Conservation (phyloP, 1,284 basidiomycete genomes). For the Fomitopsis betulina region DNA sequence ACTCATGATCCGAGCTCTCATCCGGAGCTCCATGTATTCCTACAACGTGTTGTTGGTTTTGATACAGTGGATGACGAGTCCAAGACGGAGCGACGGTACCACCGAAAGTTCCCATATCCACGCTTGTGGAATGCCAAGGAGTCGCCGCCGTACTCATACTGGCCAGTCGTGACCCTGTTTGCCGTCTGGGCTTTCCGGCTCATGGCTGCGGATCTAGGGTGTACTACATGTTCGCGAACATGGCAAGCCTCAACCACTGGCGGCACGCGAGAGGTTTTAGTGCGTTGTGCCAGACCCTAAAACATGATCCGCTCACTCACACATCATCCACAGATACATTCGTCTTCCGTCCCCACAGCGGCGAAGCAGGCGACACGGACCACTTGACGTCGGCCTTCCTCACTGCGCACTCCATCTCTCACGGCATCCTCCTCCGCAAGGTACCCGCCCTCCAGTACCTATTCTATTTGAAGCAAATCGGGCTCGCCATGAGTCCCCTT, state of each 20-base stretch:
- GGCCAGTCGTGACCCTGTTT: constrained; percentile 37
- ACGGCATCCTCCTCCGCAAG: constrained; percentile 96
- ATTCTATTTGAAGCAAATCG: constrained; percentile 96
- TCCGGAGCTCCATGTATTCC: constrained; percentile 92
- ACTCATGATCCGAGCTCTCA: constrained; percentile 89
- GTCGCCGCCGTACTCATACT: constrained; percentile 94
- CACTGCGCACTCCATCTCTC: constrained; percentile 96
- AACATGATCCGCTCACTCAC: not conserved
- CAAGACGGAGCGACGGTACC: constrained; percentile 87
- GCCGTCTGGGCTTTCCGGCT: not conserved
- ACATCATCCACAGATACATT: constrained; percentile 70
- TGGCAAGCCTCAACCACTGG: constrained; percentile 94
- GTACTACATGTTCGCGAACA: constrained; percentile 98
- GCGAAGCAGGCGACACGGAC: constrained; percentile 98
- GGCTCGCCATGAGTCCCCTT: constrained; percentile 96
- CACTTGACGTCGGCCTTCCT: constrained; percentile 96
- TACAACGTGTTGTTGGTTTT: constrained; percentile 95
- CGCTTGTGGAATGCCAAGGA: constrained; percentile 86
- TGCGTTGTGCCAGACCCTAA: constrained; percentile 36
- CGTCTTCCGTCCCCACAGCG: constrained; percentile 94
- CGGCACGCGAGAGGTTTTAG: constrained; percentile 86
- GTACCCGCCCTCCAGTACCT: constrained; percentile 92
- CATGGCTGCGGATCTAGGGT: constrained; percentile 48
- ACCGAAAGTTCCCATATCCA: constrained; percentile 96
- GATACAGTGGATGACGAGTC: constrained; percentile 98